Evolutionary conservation across 2,329 filamentous ascomycete species (phyloP).

Genomic region (Zalaria sp.): DNA sequence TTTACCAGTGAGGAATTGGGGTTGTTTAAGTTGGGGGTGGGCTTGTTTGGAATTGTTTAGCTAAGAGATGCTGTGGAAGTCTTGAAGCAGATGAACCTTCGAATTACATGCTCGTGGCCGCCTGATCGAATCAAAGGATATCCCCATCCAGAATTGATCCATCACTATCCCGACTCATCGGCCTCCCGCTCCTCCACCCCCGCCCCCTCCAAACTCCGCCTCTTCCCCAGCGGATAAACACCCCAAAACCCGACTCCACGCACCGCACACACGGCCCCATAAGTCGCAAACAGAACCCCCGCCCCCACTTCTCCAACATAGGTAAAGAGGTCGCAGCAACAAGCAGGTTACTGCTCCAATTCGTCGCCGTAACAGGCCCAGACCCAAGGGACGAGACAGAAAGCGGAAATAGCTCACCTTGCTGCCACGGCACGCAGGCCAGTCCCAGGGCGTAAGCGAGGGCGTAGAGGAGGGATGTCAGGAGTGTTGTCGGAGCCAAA

Average conservation of each 20-base stretch:
- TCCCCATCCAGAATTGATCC: too few species aligned
- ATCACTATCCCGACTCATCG: too few species aligned
- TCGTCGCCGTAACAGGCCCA: conserved; percentile 63
- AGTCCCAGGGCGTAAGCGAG: conserved; percentile 75
- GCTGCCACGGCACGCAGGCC: conserved; percentile 92
- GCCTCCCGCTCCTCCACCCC: too few species aligned
- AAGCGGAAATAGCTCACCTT: conserved; percentile 73
- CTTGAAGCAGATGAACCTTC: too few species aligned
- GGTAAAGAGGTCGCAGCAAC: conserved; percentile 79
- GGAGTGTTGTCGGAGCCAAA: too few species aligned
- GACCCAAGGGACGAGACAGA: conserved; percentile 59
- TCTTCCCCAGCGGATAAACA: conserved; percentile 77
- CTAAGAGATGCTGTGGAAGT: too few species aligned
- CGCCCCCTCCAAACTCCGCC: conserved; percentile 70
- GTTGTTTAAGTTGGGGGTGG: too few species aligned
- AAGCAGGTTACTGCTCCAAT: conserved; percentile 77
- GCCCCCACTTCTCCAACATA: conserved; percentile 63
- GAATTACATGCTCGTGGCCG: too few species aligned
- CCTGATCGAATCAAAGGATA: too few species aligned
- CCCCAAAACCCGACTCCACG: conserved; percentile 57
- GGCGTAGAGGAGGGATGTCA: conserved; percentile 68
- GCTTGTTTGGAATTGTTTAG: too few species aligned
- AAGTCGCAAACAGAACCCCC: conserved; percentile 71
- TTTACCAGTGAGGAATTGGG: too few species aligned
- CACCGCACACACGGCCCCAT: conserved; percentile 53